A percentile compares a stretch with the other conserved stretches of the same genome.
These are phyloP conservation scores for Aspergillus floridensis DNA, from an alignment of 2,329 filamentous ascomycete genomes.

Conservation along the genomic window DNA sequence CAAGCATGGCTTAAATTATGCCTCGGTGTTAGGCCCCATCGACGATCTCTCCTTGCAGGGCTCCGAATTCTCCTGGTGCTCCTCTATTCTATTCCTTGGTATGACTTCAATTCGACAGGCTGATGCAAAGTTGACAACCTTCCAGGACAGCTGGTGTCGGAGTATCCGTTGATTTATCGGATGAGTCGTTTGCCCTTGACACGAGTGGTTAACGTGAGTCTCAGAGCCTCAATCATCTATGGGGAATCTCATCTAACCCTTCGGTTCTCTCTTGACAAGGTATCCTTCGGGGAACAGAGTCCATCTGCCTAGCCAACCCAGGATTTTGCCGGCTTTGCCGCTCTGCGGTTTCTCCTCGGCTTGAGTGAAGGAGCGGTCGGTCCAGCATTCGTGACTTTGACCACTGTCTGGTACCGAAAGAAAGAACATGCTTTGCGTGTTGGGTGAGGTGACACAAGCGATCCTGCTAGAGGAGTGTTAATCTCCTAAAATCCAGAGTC, in stretches of 20 bases:
- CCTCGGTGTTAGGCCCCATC: constrained; percentile 42
- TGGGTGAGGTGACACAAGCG: constrained; percentile 9
- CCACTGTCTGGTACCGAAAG: constrained; percentile 43
- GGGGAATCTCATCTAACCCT: too few species aligned
- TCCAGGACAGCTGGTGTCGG: constrained; percentile 43
- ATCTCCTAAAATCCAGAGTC: constrained; percentile 5
- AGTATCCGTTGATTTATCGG: constrained; percentile 51
- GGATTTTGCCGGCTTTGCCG: constrained; percentile 41
- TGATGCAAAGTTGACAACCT: too few species aligned
- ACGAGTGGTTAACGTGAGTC: constrained; percentile 44
- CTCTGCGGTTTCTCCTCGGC: constrained; percentile 45
- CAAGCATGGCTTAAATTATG: constrained; percentile 49
- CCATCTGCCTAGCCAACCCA: constrained; percentile 46
- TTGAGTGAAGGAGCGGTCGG: constrained; percentile 47
- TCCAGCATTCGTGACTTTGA: constrained; percentile 49
- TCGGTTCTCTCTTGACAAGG: constrained; percentile 21
- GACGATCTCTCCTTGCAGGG: constrained; percentile 46
- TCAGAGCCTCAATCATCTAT: too few species aligned
- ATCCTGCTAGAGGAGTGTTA: neutral
- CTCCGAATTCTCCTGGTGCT: constrained; percentile 50
- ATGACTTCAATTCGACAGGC: neutral
- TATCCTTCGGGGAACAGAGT: constrained; percentile 45
- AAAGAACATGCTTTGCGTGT: constrained; percentile 36
- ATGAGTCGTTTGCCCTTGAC: constrained; percentile 50
- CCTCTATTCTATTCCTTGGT: constrained; percentile 33